A percentile compares a stretch with the other conserved stretches of the same genome.
Evolutionary conservation across 2,329 filamentous ascomycete genomes (phyloP).

Genomic region (Ilyonectria destructans): DNA sequence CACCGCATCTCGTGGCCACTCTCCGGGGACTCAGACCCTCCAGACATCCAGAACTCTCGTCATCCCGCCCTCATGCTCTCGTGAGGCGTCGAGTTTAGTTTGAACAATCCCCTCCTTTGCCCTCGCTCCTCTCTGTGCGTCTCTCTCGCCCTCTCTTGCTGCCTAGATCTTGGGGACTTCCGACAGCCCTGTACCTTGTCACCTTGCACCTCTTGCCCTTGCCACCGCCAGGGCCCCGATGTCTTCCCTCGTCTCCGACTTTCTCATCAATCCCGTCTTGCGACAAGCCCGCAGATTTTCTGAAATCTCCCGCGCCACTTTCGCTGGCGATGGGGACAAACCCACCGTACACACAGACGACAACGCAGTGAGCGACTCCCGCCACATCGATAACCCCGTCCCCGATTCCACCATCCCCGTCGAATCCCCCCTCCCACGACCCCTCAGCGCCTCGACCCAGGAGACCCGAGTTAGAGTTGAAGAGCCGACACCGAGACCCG

Average conservation of each 20-base stretch:
- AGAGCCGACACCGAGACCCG: constrained; percentile 43
- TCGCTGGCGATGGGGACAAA: constrained; percentile 55
- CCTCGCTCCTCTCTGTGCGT: background rate
- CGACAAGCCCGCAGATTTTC: constrained; percentile 78
- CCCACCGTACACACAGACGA: constrained; percentile 34
- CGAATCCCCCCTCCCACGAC: constrained; percentile 49
- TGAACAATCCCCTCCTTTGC: constrained; percentile 20
- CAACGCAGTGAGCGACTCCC: constrained; percentile 48
- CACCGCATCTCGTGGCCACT: constrained; percentile 34
- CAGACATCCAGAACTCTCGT: constrained; percentile 43
- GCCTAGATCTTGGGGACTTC: constrained; percentile 11
- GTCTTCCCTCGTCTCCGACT: constrained; percentile 76
- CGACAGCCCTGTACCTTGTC: background rate
- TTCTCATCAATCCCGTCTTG: constrained; percentile 77
- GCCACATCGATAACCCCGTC: constrained; percentile 41
- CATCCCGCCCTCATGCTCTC: constrained; percentile 38
- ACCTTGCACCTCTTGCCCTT: constrained; percentile 23
- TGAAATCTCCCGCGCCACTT: constrained; percentile 61
- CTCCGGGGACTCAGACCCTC: constrained; percentile 28
- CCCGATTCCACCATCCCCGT: constrained; percentile 40
- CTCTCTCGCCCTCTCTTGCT: constrained; percentile 20
- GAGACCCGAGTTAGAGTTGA: constrained; percentile 55
- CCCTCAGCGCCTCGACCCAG: constrained; percentile 54
- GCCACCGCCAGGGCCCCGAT: constrained; percentile 58
- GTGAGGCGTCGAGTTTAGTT: constrained; percentile 26